phyloP scores from a whole-genome alignment of 2,329 filamentous ascomycete species.

The Botrytis elliptica region DNA sequence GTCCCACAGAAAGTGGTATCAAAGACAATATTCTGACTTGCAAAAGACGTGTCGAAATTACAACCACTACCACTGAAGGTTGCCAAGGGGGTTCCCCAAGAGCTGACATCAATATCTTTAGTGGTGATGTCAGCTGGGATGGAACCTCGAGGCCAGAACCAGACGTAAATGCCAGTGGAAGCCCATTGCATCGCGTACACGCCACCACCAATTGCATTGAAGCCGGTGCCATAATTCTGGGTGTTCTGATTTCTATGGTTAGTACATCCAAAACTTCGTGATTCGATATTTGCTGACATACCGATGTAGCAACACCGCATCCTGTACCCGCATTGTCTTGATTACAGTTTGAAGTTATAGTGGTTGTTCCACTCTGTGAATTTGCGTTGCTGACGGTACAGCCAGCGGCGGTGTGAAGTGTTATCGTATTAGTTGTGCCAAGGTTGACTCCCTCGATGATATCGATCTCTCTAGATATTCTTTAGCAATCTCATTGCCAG shows the following conservation, averaged over 20 bases:
- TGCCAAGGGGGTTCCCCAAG: constrained; percentile 68
- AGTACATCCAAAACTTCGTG: neutral
- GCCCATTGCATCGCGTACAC: constrained; percentile 56
- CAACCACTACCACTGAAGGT: constrained; percentile 61
- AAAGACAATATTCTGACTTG: constrained; percentile 67
- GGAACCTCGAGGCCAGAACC: constrained; percentile 65
- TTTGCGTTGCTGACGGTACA: constrained; percentile 45
- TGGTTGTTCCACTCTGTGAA: constrained; percentile 43
- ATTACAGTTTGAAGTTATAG: constrained; percentile 39
- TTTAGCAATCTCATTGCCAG: neutral
- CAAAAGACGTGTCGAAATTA: constrained; percentile 63
- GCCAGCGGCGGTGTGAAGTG: constrained; percentile 46
- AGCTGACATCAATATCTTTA: constrained; percentile 54
- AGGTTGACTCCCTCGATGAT: constrained; percentile 51
- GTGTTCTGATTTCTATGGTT: constrained; percentile 34
- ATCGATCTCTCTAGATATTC: constrained; percentile 30
- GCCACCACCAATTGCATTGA: constrained; percentile 59
- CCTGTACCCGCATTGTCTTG: constrained; percentile 47
- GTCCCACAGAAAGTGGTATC: constrained; percentile 48
- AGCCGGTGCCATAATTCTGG: constrained; percentile 59
- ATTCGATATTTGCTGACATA: neutral
- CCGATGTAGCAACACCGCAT: constrained; percentile 36
- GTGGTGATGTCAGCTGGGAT: constrained; percentile 64
- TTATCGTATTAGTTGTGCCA: constrained; percentile 45
- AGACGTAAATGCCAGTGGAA: constrained; percentile 63